Evolutionary conservation across 345 rosid species (phyloP).

Genomic region (Eucalyptus shirleyi): DNA sequence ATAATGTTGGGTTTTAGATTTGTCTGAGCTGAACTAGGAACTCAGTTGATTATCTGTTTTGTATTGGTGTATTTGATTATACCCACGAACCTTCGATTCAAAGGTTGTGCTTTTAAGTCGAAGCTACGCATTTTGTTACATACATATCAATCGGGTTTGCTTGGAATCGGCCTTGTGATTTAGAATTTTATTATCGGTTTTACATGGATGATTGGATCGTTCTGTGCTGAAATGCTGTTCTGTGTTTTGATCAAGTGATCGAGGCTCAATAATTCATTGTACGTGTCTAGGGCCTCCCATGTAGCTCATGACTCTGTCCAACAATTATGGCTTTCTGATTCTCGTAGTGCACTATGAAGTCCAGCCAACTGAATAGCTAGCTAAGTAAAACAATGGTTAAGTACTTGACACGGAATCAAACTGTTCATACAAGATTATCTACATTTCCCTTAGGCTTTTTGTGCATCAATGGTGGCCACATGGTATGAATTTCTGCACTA

Average conservation of each 20-base stretch:
- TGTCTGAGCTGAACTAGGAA: background rate
- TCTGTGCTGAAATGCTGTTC: background rate
- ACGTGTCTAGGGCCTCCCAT: background rate
- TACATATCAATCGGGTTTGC: background rate
- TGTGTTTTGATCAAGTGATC: background rate
- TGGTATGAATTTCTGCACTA: background rate
- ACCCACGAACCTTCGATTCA: background rate
- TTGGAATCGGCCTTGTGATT: background rate
- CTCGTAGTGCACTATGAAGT: background rate
- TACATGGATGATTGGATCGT: background rate
- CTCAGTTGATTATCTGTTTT: background rate
- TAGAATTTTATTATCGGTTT: background rate
- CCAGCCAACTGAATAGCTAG: background rate
- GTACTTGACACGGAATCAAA: background rate
- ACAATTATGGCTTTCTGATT: background rate
- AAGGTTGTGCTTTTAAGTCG: background rate
- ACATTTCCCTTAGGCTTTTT: background rate
- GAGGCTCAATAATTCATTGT: background rate
- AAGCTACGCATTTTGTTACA: background rate
- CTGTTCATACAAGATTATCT: background rate
- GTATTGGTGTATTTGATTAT: background rate
- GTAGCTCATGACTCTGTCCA: background rate
- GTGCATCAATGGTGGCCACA: background rate
- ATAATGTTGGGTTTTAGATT: background rate
- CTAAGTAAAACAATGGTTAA: background rate